These are phyloP conservation scores for Phytophthora brassicae DNA, from an alignment of 352 stramenopile species.

Conservation along the genomic window DNA sequence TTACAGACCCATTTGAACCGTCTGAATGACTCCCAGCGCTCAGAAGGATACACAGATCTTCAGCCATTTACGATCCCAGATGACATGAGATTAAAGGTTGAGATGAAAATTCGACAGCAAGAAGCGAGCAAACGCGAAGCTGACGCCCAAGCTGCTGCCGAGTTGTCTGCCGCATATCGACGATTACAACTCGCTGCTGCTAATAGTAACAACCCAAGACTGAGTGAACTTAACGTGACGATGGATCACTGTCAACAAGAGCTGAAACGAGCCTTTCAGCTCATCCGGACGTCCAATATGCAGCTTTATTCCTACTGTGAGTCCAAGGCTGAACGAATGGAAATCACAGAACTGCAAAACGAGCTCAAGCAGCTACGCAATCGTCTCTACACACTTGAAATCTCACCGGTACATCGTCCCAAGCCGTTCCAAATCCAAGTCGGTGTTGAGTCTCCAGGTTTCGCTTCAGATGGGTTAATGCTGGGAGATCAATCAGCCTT, in stretches of 20 bases:
- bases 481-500: conserved; percentile 11
- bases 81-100: conserved; percentile 80
- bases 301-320: conserved; percentile 68
- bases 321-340: conserved; percentile 58
- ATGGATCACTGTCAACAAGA: conserved; percentile 71
- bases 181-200: conserved; percentile 48
- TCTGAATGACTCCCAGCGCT: conserved; percentile 20
- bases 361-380: conserved; percentile 53
- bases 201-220: conserved; percentile 47
- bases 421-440: conserved; percentile 21
- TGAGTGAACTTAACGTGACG: conserved; percentile 60
- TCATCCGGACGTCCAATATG: conserved; percentile 66
- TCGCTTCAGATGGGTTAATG: conserved; percentile 3
- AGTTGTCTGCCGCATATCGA: conserved; percentile 64
- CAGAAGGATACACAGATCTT: conserved; percentile 59
- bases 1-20: conserved; percentile 51
- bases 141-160: conserved; percentile 42
- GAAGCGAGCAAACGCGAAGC: conserved; percentile 52
- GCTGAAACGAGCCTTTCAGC: conserved; percentile 63
- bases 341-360: conserved; percentile 45
- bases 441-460: conserved; percentile 4
- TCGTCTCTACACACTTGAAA: conserved; percentile 36
- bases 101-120: conserved; percentile 61
- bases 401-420: conserved; percentile 8
- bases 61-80: conserved; percentile 74